phyloP scores from a whole-genome alignment of 192 early-diverging fungal species.

The Chytriomyces confervae region DNA sequence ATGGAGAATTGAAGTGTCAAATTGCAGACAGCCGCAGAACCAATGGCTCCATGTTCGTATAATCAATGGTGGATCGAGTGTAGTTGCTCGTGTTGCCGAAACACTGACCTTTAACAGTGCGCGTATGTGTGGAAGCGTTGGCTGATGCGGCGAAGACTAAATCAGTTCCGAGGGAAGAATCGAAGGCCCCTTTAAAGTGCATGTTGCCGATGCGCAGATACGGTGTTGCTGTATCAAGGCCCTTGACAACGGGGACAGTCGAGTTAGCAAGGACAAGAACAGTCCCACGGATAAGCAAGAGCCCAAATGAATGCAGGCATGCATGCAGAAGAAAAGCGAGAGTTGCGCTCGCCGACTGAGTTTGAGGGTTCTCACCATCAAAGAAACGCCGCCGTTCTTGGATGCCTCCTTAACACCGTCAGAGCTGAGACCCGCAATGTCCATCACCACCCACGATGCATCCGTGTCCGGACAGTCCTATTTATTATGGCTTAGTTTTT shows the following conservation, averaged over 20 bases:
- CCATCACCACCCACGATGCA: conserved; percentile 21
- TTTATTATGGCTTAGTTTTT: not conserved
- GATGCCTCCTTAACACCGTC: conserved; percentile 11
- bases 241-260: conserved; percentile 6
- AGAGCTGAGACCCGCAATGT: conserved; percentile 6
- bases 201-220: conserved; percentile 31
- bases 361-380: conserved; percentile 14
- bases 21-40: not conserved
- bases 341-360: not conserved
- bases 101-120: no score
- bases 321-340: not conserved
- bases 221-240: conserved; percentile 21
- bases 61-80: not conserved
- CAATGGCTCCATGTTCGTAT: not conserved
- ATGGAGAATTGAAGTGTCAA: not conserved
- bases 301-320: no score
- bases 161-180: conserved; percentile 19
- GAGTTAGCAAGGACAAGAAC: not conserved
- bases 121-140: not conserved
- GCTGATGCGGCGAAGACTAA: conserved; percentile 34
- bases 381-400: conserved; percentile 22
- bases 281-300: not conserved
- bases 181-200: conserved; percentile 24
- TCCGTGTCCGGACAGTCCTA: conserved; percentile 27
- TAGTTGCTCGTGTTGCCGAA: no score